phyloP scores from a whole-genome alignment of 1,139 yeast genomes.

The Hansenula lynferdii region DNA sequence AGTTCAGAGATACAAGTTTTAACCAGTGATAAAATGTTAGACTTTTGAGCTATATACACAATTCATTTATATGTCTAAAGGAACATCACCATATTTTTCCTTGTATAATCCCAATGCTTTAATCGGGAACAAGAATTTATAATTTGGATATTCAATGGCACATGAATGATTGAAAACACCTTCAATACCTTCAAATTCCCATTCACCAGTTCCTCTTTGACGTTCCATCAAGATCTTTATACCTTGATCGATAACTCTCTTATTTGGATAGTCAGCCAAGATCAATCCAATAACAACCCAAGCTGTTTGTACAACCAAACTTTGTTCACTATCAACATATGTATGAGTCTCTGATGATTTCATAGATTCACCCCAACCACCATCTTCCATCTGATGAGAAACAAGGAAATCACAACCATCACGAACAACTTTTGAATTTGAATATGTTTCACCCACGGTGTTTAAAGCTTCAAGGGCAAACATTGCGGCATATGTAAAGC shows the following conservation, averaged over 20 bases:
- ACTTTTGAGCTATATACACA: background rate
- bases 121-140: conserved; percentile 83
- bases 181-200: conserved; percentile 81
- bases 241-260: conserved; percentile 57
- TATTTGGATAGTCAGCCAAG: conserved; percentile 76
- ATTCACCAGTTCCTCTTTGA: conserved; percentile 77
- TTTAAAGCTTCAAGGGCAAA: conserved; percentile 92
- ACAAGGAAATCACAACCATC: conserved; percentile 85
- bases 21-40: conserved; percentile 1
- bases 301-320: conserved; percentile 85
- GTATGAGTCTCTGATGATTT: conserved; percentile 77
- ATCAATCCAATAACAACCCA: conserved; percentile 88
- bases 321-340: conserved; percentile 60
- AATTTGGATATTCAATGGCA: conserved; percentile 95
- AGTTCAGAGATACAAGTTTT: conserved; percentile 6
- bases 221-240: conserved; percentile 58
- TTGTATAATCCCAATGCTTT: conserved; percentile 84
- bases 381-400: conserved; percentile 73
- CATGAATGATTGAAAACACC: conserved; percentile 95
- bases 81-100: conserved; percentile 10
- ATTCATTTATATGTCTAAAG: background rate
- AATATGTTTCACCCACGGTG: conserved; percentile 61
- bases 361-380: conserved; percentile 97
- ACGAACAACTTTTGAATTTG: conserved; percentile 55
- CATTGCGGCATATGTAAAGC: conserved; percentile 96